Evolutionary conservation across 169 alveolate species (phyloP).

Genomic region (Miamiensis avidus): DNA sequence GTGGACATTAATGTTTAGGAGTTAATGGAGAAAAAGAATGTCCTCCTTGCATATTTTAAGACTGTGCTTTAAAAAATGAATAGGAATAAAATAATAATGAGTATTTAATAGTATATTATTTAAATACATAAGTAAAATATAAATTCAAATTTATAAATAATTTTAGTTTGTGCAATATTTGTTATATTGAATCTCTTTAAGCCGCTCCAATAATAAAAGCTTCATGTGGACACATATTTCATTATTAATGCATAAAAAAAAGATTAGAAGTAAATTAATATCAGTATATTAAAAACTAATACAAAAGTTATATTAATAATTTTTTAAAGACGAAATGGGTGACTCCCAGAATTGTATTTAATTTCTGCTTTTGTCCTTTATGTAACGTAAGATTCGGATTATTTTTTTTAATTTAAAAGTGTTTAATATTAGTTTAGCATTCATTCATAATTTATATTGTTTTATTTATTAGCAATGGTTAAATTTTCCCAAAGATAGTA

Average conservation of each 20-base stretch:
- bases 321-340: slow-evolving; percentile 51
- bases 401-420: no score
- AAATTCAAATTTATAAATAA: no score
- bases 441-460: no score
- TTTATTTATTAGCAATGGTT: background rate
- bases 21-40: slow-evolving; percentile 65
- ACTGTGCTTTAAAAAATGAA: slow-evolving; percentile 46
- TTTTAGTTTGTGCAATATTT: slow-evolving; percentile 59
- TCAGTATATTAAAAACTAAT: background rate
- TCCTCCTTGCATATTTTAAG: slow-evolving; percentile 73
- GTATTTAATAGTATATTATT: slow-evolving; percentile 18
- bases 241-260: slow-evolving; percentile 67
- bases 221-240: slow-evolving; percentile 73
- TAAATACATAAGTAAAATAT: no score
- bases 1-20: slow-evolving; percentile 87
- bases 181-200: slow-evolving; percentile 80
- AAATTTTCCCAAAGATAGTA: slow-evolving; percentile 14
- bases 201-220: slow-evolving; percentile 68
- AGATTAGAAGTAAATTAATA: slow-evolving; percentile 40
- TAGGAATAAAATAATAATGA: slow-evolving; percentile 68
- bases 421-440: no score
- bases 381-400: slow-evolving; percentile 68
- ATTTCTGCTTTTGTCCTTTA: slow-evolving; percentile 71
- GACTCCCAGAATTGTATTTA: slow-evolving; percentile 78
- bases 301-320: no score